Evolutionary conservation across 306 rosid species (phyloP).

Genomic region (Lupinus albus): DNA sequence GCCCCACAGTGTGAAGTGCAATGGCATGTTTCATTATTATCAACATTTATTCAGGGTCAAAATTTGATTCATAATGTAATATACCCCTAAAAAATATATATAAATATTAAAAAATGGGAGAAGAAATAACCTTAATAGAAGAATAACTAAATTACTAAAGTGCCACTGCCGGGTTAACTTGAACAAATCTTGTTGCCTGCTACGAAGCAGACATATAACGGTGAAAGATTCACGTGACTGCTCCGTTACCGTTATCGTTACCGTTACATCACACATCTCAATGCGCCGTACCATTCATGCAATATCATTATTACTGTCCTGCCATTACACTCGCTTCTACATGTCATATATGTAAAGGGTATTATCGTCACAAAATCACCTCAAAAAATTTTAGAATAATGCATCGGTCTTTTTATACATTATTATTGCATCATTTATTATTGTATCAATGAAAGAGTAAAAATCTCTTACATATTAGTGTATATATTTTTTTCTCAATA

Average conservation of each 20-base stretch:
- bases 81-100: too few species aligned
- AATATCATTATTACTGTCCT: background rate
- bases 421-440: too few species aligned
- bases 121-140: too few species aligned
- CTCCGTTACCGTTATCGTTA: conserved; percentile 55
- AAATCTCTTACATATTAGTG: too few species aligned
- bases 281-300: conserved; percentile 3
- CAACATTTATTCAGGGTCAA: background rate
- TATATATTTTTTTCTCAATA: too few species aligned
- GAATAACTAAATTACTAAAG: conserved; percentile 1
- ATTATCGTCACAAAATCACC: too few species aligned
- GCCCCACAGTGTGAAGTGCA: background rate
- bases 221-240: conserved; percentile 36
- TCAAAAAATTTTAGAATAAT: too few species aligned
- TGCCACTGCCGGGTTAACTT: conserved; percentile 61
- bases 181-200: conserved; percentile 81
- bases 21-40: background rate
- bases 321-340: background rate
- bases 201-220: conserved; percentile 73
- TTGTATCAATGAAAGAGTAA: too few species aligned
- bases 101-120: too few species aligned
- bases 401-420: too few species aligned
- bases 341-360: too few species aligned
- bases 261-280: conserved; percentile 42
- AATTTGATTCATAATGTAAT: background rate